Evolutionary conservation across 306 rosid species (phyloP).

Genomic region (Biancaea sappan): DNA sequence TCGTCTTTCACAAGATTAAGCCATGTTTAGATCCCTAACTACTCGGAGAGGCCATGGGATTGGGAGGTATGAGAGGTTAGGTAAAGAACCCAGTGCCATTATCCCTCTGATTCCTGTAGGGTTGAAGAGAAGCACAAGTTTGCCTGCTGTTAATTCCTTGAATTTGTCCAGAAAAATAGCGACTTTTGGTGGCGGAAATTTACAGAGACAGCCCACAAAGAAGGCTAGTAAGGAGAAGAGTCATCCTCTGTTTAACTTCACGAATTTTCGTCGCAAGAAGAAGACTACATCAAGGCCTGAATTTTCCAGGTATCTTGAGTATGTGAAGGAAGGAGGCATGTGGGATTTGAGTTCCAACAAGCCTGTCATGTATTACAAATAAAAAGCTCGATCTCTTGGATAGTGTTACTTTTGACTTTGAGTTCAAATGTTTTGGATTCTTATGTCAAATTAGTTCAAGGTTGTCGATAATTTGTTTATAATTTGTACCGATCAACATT

Average conservation of each 20-base stretch:
- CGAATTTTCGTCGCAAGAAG: slow-evolving; percentile 51
- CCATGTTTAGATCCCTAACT: slow-evolving; percentile 58
- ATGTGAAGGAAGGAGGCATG: slow-evolving; percentile 72
- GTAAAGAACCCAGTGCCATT: slow-evolving; percentile 39
- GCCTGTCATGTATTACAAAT: slow-evolving; percentile 62
- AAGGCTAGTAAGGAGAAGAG: slow-evolving; percentile 38
- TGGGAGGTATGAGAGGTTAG: slow-evolving; percentile 51
- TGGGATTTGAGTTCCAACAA: slow-evolving; percentile 55
- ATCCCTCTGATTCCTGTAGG: slow-evolving; percentile 37
- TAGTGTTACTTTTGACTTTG: no score
- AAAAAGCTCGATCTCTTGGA: not conserved
- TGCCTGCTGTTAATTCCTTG: slow-evolving; percentile 38
- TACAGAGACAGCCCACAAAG: slow-evolving; percentile 57
- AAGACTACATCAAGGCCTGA: slow-evolving; percentile 66
- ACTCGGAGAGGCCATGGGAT: slow-evolving; percentile 40
- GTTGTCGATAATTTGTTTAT: not conserved
- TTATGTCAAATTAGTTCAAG: not conserved
- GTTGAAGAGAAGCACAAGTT: slow-evolving; percentile 55
- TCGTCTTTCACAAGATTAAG: not conserved
- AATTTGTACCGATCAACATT: not conserved
- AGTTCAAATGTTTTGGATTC: not conserved
- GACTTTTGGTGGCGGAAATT: slow-evolving; percentile 27
- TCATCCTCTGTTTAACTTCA: slow-evolving; percentile 55
- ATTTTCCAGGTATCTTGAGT: slow-evolving; percentile 58
- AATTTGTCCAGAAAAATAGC: slow-evolving; percentile 15